These are phyloP conservation scores for Colletotrichum phormii DNA, from an alignment of 2,329 filamentous ascomycete species.

Conservation along the genomic window DNA sequence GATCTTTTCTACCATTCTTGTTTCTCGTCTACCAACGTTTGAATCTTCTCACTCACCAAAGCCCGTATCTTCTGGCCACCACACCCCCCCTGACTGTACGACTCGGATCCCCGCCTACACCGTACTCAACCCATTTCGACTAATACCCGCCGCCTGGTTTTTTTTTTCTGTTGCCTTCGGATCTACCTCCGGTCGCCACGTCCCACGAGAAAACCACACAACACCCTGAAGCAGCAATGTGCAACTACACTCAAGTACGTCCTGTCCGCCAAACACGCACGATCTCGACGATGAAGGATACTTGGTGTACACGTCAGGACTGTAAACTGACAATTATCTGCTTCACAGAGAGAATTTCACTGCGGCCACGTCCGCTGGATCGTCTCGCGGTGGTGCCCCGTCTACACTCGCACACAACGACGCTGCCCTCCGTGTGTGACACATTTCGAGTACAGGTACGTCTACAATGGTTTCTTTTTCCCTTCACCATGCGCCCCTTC, in stretches of 20 bases:
- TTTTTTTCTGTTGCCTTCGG: neutral
- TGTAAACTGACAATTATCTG: conserved; percentile 22
- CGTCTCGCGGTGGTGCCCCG: conserved; percentile 56
- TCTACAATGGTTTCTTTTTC: neutral
- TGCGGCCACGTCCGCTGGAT: conserved; percentile 64
- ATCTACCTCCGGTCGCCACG: neutral
- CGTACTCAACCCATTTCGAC: neutral
- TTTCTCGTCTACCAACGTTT: neutral
- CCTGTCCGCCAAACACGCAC: neutral
- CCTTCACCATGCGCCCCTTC: neutral
- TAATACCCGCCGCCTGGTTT: neutral
- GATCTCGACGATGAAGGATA: neutral
- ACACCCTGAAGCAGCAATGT: conserved; percentile 49
- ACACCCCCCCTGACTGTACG: neutral
- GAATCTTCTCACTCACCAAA: neutral
- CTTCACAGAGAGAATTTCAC: conserved; percentile 60
- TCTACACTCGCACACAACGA: conserved; percentile 57
- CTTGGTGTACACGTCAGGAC: neutral
- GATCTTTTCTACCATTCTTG: neutral
- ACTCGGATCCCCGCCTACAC: neutral
- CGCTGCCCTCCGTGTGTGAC: conserved; percentile 56
- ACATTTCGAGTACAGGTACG: conserved; percentile 58
- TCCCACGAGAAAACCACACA: neutral
- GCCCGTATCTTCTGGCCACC: neutral
- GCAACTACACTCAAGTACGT: conserved; percentile 62